Evolutionary conservation across 2,329 filamentous ascomycete species (phyloP).

Genomic region (Onygenales sp.): DNA sequence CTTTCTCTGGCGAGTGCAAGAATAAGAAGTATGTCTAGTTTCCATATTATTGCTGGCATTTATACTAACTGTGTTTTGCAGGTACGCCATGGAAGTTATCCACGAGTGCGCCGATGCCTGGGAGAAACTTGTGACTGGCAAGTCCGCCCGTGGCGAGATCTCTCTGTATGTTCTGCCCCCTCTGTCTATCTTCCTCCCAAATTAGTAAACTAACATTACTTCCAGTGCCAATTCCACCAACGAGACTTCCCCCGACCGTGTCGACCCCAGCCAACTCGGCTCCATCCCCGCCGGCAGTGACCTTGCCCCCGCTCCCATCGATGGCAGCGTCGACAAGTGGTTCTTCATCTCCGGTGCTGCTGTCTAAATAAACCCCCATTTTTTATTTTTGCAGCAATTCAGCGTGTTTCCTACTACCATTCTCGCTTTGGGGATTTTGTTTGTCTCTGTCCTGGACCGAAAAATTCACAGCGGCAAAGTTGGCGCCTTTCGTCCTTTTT

Average conservation of each 20-base stretch:
- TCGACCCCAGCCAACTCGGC: conserved; percentile 59
- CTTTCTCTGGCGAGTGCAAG: conserved; percentile 99
- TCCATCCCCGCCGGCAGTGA: conserved; percentile 73
- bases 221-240: conserved; percentile 71
- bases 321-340: conserved; percentile 98
- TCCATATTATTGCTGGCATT: not conserved
- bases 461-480: not conserved
- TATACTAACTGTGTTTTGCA: conserved; percentile 21
- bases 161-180: conserved; percentile 58
- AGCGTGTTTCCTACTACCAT: not conserved
- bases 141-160: conserved; percentile 67
- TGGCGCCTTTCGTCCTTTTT: not conserved
- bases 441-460: not conserved
- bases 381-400: not conserved
- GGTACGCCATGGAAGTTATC: conserved; percentile 90
- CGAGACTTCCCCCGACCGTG: conserved; percentile 61
- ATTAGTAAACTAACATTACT: conserved; percentile 8
- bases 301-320: conserved; percentile 76
- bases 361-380: conserved; percentile 43
- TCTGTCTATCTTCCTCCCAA: not conserved
- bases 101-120: conserved; percentile 94
- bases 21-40: conserved; percentile 69
- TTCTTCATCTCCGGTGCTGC: conserved; percentile 99
- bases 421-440: not conserved
- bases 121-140: conserved; percentile 91